Evolutionary conservation across 805 yeast genomes (phyloP).

Genomic region (Isabelozyma rhagii): DNA sequence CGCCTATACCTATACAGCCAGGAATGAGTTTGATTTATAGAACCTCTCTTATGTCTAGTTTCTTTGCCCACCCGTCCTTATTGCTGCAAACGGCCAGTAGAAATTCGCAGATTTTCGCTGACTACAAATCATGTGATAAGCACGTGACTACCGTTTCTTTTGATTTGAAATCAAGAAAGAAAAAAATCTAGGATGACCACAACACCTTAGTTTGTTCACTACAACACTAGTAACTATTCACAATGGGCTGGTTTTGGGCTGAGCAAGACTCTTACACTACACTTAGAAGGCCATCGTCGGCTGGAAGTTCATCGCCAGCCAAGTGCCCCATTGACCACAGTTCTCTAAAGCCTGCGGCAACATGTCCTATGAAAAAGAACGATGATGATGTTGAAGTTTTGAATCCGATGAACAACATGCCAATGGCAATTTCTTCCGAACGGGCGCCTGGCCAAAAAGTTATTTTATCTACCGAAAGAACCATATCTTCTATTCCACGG

Average conservation of each 20-base stretch:
- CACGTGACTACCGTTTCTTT: too few species aligned
- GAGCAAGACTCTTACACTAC: constrained; percentile 18
- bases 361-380: constrained; percentile 32
- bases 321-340: constrained; percentile 44
- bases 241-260: constrained; percentile 94
- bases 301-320: constrained; percentile 1
- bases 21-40: too few species aligned
- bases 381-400: constrained; percentile 33
- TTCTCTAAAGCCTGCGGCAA: constrained; percentile 34
- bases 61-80: too few species aligned
- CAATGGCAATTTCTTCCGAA: constrained; percentile 60
- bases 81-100: too few species aligned
- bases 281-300: background rate
- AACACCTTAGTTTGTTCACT: background rate
- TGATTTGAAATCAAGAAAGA: background rate
- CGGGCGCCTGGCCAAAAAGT: constrained; percentile 78
- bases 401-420: constrained; percentile 90
- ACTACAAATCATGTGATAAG: too few species aligned
- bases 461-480: constrained; percentile 77
- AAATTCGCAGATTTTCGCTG: too few species aligned
- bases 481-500: constrained; percentile 81
- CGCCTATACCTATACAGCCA: too few species aligned
- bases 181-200: background rate
- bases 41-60: too few species aligned
- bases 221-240: background rate